Evolutionary conservation across 805 yeast genomes (phyloP).

Genomic region (Metschnikowia vanudenii): DNA sequence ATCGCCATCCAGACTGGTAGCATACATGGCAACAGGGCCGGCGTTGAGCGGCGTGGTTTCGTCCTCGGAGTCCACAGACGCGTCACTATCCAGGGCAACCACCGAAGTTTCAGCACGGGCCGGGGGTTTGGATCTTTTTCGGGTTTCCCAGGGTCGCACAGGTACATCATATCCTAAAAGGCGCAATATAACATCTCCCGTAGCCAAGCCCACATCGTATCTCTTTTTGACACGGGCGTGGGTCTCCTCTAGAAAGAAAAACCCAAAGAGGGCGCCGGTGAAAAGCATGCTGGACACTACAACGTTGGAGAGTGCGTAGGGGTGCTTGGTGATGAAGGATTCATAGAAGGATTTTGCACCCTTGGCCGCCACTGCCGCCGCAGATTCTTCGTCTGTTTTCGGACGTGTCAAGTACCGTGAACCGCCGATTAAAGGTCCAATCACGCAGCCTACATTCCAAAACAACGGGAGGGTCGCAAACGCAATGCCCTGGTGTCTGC

Average conservation of each 20-base stretch:
- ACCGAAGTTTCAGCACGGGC: background rate
- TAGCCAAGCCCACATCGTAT: conserved; percentile 30
- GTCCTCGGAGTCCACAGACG: conserved; percentile 2
- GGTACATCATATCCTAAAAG: conserved; percentile 28
- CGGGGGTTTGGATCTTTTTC: background rate
- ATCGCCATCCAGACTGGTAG: conserved; percentile 4
- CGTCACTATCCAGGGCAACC: conserved; percentile 4
- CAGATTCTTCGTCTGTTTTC: background rate
- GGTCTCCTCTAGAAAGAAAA: conserved; percentile 40
- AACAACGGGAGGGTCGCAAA: conserved; percentile 32
- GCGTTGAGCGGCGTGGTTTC: conserved; percentile 10
- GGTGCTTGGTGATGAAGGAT: conserved; percentile 28
- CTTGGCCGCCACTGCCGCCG: background rate
- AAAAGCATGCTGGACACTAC: conserved; percentile 31
- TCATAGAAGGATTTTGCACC: conserved; percentile 21
- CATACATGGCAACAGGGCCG: conserved; percentile 10
- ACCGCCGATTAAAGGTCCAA: conserved; percentile 36
- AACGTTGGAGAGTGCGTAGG: conserved; percentile 40
- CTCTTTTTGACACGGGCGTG: conserved; percentile 29
- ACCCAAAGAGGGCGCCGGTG: conserved; percentile 28
- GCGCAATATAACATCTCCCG: conserved; percentile 33
- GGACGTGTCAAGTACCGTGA: conserved; percentile 31
- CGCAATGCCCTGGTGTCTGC: conserved; percentile 31
- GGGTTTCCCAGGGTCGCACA: conserved; percentile 29
- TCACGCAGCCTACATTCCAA: conserved; percentile 31